These are phyloP conservation scores for Ceratobasidium sp. DNA, from an alignment of 1,284 basidiomycete genomes.

Conservation along the genomic window DNA sequence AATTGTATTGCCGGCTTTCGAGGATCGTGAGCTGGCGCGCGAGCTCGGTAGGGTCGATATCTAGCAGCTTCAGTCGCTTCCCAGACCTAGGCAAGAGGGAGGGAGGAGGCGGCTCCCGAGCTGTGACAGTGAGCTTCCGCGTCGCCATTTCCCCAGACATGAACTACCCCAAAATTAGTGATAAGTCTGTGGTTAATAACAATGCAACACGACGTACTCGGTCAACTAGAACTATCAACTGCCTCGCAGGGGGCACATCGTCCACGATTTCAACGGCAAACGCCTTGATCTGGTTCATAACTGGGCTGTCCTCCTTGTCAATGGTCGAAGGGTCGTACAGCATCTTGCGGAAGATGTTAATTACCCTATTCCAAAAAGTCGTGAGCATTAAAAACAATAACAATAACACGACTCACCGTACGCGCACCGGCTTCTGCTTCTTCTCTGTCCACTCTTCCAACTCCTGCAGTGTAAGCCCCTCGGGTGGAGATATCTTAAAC, in stretches of 20 bases:
- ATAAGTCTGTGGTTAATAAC: slow-evolving; percentile 9
- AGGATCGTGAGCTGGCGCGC: slow-evolving; percentile 95
- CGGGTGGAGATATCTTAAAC: slow-evolving; percentile 83
- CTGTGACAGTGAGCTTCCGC: slow-evolving; percentile 62
- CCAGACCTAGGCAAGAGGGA: slow-evolving; percentile 79
- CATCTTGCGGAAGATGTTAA: slow-evolving; percentile 87
- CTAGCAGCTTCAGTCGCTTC: slow-evolving; percentile 73
- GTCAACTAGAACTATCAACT: slow-evolving; percentile 76
- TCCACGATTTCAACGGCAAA: slow-evolving; percentile 75
- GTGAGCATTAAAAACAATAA: slow-evolving; percentile 5
- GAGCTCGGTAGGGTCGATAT: slow-evolving; percentile 90
- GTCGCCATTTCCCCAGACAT: slow-evolving; percentile 64
- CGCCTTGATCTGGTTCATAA: slow-evolving; percentile 80
- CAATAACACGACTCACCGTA: slow-evolving; percentile 68
- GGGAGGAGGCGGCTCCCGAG: slow-evolving; percentile 62
- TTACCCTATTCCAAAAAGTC: slow-evolving; percentile 63
- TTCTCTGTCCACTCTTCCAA: slow-evolving; percentile 83
- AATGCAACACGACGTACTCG: slow-evolving; percentile 68
- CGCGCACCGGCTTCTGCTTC: slow-evolving; percentile 90
- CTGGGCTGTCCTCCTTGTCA: slow-evolving; percentile 81
- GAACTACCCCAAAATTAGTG: slow-evolving; percentile 58
- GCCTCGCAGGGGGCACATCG: slow-evolving; percentile 74
- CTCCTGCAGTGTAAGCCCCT: slow-evolving; percentile 72
- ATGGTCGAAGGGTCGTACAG: slow-evolving; percentile 81
- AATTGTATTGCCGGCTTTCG: slow-evolving; percentile 88